Base-by-base conservation (phyloP, 768 basidiomycete species). In the Mycena rebaudengoi region DNA sequence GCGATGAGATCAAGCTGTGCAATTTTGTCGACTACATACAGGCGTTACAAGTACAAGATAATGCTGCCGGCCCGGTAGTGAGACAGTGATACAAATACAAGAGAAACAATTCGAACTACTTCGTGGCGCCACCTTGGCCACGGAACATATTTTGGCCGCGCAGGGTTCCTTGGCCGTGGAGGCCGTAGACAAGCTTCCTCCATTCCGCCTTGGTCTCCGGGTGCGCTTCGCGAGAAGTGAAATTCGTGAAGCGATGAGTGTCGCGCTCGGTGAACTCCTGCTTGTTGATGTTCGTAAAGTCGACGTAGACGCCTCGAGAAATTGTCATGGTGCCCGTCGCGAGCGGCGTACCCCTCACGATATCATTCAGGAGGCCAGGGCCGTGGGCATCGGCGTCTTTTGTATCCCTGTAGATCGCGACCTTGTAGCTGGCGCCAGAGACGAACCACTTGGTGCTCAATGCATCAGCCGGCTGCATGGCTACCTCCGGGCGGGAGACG, bases 391-490 rank as follows among this genome's bases (percentile, higher is more conserved):
- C 59, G 28, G 68, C 52, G 10, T 35, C 46, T 50, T 65, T 60
- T 11, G 56, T 54, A 50, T 71, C 70, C n/a, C 57, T 60, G 62
- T 64, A 69, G 32, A 71, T 51, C 48, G 52, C 63, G 20, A 71
- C 64, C 25, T 60, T 40, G 43, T 57, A 62, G 46, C 66, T 57
- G 30, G 64, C 59, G 35, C 64, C 63, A 25, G 68, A 58, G 63
- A 69, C 67, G 61, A 71, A 67, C 8, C 37, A 43, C 33, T 39
- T 64, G 23, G 45, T 40, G 44, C 60, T 59, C 30, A 52, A 49
- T 28, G 39, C 52, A 35, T 63, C 60, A 50, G 69, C 65, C 32
- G 70, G 70, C 59, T 69, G 66, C 70, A 71, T 64, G 18, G 69
- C 60, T 12, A 51, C 43, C 43, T 71, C 70, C 35, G 67, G 66